Percentiles rank a stretch among this genome's conserved stretches.
phyloP scores from a whole-genome alignment of 73 alveolate genomes.

The Tetrahymena elliotti region DNA sequence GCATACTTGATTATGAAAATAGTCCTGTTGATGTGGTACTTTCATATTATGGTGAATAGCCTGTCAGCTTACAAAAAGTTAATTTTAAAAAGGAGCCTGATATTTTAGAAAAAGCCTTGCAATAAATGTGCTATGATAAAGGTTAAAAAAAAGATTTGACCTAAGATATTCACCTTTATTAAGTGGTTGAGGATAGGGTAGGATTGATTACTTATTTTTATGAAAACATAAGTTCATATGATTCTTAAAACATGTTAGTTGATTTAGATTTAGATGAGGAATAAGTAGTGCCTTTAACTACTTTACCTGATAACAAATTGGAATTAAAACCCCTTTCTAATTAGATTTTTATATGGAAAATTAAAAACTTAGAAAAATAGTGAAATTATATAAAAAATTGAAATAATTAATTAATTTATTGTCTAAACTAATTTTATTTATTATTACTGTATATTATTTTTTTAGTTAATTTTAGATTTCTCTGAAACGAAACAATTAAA shows the following conservation, averaged over 20 bases:
- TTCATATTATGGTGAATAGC: neutral
- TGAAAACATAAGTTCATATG: neutral
- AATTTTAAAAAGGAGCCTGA: neutral
- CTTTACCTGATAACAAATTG: neutral
- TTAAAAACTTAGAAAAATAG: neutral
- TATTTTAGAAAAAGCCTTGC: neutral
- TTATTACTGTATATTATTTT: too few relatives aligned
- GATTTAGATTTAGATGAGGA: neutral
- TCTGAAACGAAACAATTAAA: too few relatives aligned
- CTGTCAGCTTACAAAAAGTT: neutral
- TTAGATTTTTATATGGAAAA: neutral
- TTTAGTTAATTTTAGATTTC: too few relatives aligned
- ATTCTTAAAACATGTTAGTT: neutral
- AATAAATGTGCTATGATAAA: neutral
- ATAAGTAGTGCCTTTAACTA: neutral
- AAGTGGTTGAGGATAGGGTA: neutral
- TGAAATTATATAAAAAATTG: neutral
- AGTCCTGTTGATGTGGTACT: neutral
- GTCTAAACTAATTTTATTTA: too few relatives aligned
- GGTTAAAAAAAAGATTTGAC: neutral
- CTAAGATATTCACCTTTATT: neutral
- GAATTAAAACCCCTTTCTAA: neutral
- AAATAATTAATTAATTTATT: too few relatives aligned
- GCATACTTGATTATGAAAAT: neutral
- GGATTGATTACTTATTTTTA: neutral